phyloP scores from a whole-genome alignment of 441 rosid genomes.

The Rhodomyrtus psidioides region DNA sequence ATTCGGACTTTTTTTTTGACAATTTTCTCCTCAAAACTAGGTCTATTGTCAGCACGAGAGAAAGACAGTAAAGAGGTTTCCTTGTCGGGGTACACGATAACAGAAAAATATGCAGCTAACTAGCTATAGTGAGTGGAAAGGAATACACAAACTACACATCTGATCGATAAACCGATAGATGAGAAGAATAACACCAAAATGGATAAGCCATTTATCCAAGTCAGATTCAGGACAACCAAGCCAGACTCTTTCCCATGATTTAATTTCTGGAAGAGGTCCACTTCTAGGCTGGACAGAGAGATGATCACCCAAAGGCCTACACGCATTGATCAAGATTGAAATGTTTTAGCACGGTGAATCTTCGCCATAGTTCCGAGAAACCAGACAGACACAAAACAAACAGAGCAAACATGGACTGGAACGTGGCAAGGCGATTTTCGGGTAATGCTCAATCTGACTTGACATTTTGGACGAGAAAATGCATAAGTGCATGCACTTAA shows the following conservation, averaged over 20 bases:
- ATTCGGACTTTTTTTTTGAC: too few species aligned
- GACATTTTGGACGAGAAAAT: neutral
- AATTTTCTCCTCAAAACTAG: neutral
- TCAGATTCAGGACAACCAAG: neutral
- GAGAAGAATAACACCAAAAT: neutral
- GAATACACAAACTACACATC: neutral
- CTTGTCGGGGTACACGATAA: neutral
- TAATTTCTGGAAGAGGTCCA: conserved; percentile 61
- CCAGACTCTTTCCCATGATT: conserved; percentile 26
- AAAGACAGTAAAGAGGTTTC: neutral
- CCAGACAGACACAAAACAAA: neutral
- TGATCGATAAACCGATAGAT: neutral
- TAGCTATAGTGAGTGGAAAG: neutral
- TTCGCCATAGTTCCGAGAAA: neutral
- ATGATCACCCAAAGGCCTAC: conserved; percentile 61
- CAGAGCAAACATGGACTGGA: neutral
- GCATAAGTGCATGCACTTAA: neutral
- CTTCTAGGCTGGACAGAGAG: conserved; percentile 79
- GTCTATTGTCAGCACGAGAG: neutral
- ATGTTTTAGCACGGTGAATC: neutral
- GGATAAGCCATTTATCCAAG: neutral
- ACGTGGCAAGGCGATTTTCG: neutral
- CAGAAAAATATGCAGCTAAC: neutral
- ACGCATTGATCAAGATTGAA: neutral
- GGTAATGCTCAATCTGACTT: neutral